Percentiles rank a stretch among this genome's conserved stretches.
Conservation (phyloP, 306 rosid genomes). For the Sechiopsis laciniata region DNA sequence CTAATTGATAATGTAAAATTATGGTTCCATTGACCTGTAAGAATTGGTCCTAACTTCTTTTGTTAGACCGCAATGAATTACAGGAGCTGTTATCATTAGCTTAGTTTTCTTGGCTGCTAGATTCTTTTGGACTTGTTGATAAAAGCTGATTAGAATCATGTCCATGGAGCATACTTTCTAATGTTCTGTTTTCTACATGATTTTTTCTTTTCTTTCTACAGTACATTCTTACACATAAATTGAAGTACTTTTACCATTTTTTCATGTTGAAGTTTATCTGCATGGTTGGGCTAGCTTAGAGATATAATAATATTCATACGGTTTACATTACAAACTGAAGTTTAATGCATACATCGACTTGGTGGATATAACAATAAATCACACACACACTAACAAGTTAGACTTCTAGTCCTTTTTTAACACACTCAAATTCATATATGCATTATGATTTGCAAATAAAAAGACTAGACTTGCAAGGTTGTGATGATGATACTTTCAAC, state of each 20-base stretch:
- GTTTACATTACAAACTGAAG: slow-evolving; percentile 5
- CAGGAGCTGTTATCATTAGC: background rate
- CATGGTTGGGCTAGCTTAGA: background rate
- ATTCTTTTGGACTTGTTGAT: background rate
- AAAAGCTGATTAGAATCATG: background rate
- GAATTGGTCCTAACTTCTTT: background rate
- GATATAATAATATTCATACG: slow-evolving; percentile 10
- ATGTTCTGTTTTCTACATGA: background rate
- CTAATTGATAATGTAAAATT: background rate
- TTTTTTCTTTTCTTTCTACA: background rate
- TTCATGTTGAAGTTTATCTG: background rate
- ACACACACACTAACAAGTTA: background rate
- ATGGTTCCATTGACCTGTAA: background rate
- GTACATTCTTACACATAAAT: background rate
- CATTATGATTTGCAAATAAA: slow-evolving; percentile 7
- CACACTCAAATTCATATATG: background rate
- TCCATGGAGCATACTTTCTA: background rate
- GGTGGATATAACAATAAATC: background rate
- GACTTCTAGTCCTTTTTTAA: background rate
- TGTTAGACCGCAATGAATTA: background rate
- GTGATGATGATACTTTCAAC: slow-evolving; percentile 14
- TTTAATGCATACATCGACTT: background rate
- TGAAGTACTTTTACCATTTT: background rate
- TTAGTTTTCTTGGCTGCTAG: background rate
- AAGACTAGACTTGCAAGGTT: background rate